Conservation (phyloP, 1,139 yeast genomes). For the Suhomyces anneliseae region DNA sequence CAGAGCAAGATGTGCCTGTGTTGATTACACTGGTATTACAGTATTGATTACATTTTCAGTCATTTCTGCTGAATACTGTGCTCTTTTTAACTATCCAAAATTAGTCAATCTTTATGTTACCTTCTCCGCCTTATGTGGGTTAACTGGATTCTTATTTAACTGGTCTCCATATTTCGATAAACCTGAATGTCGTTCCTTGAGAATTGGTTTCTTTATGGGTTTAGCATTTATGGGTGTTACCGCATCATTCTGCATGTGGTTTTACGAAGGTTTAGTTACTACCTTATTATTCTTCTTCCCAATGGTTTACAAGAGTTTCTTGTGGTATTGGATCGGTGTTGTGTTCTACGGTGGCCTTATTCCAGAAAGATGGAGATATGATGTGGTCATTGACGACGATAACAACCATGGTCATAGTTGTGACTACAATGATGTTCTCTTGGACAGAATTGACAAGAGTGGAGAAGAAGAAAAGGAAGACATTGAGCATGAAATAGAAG, state of each 20-base stretch:
- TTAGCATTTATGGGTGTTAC: slow-evolving; percentile 74
- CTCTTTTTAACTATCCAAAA: slow-evolving; percentile 63
- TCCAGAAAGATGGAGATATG: slow-evolving; percentile 87
- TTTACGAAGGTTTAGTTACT: slow-evolving; percentile 54
- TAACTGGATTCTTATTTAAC: slow-evolving; percentile 72
- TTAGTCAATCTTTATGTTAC: slow-evolving; percentile 51
- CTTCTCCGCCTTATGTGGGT: slow-evolving; percentile 66
- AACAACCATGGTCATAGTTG: slow-evolving; percentile 21
- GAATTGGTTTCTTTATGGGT: slow-evolving; percentile 82
- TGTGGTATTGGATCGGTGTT: slow-evolving; percentile 80
- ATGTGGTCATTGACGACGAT: slow-evolving; percentile 51
- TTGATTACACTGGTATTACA: slow-evolving; percentile 94
- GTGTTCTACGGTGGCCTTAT: slow-evolving; percentile 83
- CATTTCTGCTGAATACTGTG: slow-evolving; percentile 78
- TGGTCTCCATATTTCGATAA: slow-evolving; percentile 90
- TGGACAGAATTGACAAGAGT: slow-evolving; percentile 38
- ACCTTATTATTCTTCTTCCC: slow-evolving; percentile 62
- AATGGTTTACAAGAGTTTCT: slow-evolving; percentile 58
- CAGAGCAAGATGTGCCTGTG: slow-evolving; percentile 81
- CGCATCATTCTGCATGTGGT: slow-evolving; percentile 59
- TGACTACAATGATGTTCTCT: slow-evolving; percentile 32
- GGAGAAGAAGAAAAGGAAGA: slow-evolving; percentile 47
- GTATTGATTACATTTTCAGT: slow-evolving; percentile 88
- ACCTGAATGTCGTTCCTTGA: slow-evolving; percentile 76
- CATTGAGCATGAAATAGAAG: slow-evolving; percentile 32